Base-by-base conservation (phyloP, 306 rosid species). In the Arachis stenosperma region DNA sequence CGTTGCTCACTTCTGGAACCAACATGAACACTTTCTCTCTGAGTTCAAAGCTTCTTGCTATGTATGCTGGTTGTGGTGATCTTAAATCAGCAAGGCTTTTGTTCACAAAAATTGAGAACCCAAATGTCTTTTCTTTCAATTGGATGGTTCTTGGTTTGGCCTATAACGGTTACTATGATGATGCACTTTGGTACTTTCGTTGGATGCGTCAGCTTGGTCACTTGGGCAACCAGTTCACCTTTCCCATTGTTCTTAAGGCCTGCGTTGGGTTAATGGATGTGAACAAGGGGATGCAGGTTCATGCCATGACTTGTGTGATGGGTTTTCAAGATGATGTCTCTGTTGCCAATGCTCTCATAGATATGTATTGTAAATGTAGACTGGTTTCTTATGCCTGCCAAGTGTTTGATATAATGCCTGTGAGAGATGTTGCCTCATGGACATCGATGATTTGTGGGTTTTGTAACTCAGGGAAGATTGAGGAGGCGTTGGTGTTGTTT, bases 371-470 rank as follows among this genome's bases (percentile, higher is more conserved):
- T 10, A 90, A 90, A 77, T 90, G 92, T 76, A 88, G 85, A 9
- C 58, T 69, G 2, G 2, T 89, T 63, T 51, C 56, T 57, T 69
- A 74, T 76, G 90, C 89, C 13, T 73, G 77, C 0, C 50, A 27
- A 0, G 67, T 90, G 81, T 90, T 90, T 82, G 88, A 87, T 79
- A 61, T 65, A 77, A 84, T 84, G 86, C 3, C 8, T 47, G 55
- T 53, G 9, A 90, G 90, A 79, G 96, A 87, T 81, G 84, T 90
- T 66, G 85, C 83, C 7, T 80, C 92, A 12, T 87, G 92, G 90
- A 87, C 96, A 1, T 80, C 89, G 1, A 78, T 87, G 85, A 86
- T 90, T 42, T 71, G 78, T 41, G 90, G 90, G 62, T 90, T 70
- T 68, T 84, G 87, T 79, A 81, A 73, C 11, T 41, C 40, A 3